phyloP scores from a whole-genome alignment of 306 rosid genomes.

The Quercus dentata region DNA sequence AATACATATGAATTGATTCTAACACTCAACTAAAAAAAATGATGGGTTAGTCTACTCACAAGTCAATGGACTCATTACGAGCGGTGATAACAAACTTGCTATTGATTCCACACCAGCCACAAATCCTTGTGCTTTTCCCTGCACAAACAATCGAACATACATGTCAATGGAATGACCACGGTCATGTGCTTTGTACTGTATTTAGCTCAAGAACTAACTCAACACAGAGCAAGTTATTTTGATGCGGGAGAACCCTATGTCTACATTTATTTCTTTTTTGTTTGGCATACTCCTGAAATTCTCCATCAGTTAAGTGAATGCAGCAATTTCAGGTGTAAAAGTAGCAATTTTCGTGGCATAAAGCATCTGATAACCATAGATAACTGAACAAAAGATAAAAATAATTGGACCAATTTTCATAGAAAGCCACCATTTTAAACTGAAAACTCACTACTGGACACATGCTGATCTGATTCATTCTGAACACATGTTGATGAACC shows the following conservation, averaged over 20 bases:
- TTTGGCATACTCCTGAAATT: background rate
- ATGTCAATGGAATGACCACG: background rate
- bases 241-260: too few species aligned
- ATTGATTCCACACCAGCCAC: constrained; percentile 76
- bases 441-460: background rate
- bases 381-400: too few species aligned
- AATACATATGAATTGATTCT: background rate
- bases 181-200: too few species aligned
- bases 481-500: background rate
- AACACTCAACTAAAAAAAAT: background rate
- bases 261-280: too few species aligned
- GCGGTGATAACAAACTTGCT: constrained; percentile 67
- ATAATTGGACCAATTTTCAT: background rate
- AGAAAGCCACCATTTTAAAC: background rate
- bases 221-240: too few species aligned
- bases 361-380: too few species aligned
- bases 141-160: background rate
- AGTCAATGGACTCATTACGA: constrained; percentile 80
- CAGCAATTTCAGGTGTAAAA: too few species aligned
- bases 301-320: background rate
- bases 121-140: constrained; percentile 85
- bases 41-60: constrained; percentile 36
- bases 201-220: too few species aligned
- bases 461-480: background rate
- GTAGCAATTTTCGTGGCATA: too few species aligned